These are phyloP conservation scores for Gonapodya sp. DNA, from an alignment of 192 early-diverging fungal species.

Conservation along the genomic window DNA sequence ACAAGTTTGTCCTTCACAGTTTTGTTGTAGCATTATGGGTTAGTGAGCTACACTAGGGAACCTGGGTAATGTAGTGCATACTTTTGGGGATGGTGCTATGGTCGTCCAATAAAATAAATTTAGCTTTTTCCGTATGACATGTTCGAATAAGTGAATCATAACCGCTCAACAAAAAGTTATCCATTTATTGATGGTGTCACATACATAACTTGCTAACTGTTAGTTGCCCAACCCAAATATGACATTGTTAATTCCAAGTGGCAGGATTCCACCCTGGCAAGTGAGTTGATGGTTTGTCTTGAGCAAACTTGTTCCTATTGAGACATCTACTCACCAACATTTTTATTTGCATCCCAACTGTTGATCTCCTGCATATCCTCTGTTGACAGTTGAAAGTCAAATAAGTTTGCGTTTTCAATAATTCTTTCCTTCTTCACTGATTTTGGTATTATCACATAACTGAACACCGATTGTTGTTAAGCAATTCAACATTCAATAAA, in stretches of 20 bases:
- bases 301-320: neutral
- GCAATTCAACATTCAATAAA: neutral
- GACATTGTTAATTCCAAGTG: neutral
- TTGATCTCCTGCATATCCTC: conserved; percentile 44
- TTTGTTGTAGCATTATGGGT: no score
- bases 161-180: no score
- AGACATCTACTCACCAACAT: conserved; percentile 23
- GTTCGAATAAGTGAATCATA: no score
- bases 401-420: conserved; percentile 44
- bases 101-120: no score
- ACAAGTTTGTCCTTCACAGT: no score
- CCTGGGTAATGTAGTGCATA: no score
- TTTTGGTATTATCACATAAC: conserved; percentile 34
- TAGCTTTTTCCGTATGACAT: no score
- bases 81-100: no score
- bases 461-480: no score
- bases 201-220: no score
- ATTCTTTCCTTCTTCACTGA: conserved; percentile 35
- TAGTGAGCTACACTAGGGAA: no score
- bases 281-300: conserved; percentile 1
- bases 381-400: conserved; percentile 40
- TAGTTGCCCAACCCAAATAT: neutral
- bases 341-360: conserved; percentile 33
- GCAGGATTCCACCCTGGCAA: conserved; percentile 26
- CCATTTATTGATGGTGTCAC: no score